Evolutionary conservation across 2,329 filamentous ascomycete genomes (phyloP), one percentile per base, ranked within the genome.

Genomic region (Hypoxylon sp.): DNA sequence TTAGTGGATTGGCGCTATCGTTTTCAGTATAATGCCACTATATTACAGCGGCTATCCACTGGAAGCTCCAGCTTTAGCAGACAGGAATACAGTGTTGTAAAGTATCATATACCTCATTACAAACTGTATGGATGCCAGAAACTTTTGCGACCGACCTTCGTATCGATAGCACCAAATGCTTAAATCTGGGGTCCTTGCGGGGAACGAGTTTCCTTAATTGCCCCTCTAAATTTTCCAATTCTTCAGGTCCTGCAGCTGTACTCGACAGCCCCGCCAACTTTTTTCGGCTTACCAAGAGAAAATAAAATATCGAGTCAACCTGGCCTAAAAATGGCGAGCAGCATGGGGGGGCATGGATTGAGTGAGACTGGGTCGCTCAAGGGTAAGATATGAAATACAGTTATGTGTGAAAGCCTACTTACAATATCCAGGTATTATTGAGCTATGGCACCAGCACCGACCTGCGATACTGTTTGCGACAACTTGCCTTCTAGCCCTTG

Each of bases 361-460:
- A 38, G 47, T 34, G 38, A 16, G 26, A 32, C 46, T 23, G 30
- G 27, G 20, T 12, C 40, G 2, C 34, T 49, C 2, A 38, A 46
- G 17, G 37, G 57, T 60, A 23, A 55, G 44, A 40, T 45, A 25
- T 8, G 19, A 2, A 4, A 16, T 19, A 19, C 42, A 11, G 4
- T 25, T 13, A 8, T 26, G 16, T 16, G 7, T 11, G 12, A 5
- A 19, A 27, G 11, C 31, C 7, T 19, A 13, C 4, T 32, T 37
- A 11, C 38, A 45, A 16, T 31, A 21, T 50, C 7, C 30, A 76
- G 74, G 67, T 43, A 34, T 72, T 7, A 59, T 76, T 47, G 66
- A 68, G 54, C 47, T 71, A 51, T 80, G 78, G 78, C 77, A 80
- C 64, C 61, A 65, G 12, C 73, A 76, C 63, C 74, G 78, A 55